These are phyloP conservation scores for Amorphotheca resinae DNA, from an alignment of 495 filamentous ascomycete genomes.

Conservation along the genomic window DNA sequence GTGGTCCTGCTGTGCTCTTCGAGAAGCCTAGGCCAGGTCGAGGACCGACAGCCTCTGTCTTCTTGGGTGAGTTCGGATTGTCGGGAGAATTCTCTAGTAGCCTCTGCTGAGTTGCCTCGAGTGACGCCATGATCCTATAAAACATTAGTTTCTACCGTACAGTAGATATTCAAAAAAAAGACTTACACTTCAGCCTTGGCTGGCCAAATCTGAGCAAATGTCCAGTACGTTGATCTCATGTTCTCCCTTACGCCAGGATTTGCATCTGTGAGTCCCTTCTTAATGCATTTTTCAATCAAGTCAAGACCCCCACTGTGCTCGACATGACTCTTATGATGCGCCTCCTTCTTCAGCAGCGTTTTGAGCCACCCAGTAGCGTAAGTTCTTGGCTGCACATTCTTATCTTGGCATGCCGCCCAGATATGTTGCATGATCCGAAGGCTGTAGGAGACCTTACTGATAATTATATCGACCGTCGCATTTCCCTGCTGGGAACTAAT, in stretches of 20 bases:
- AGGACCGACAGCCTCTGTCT: slow-evolving; percentile 32
- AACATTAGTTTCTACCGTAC: slow-evolving; percentile 21
- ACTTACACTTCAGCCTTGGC: slow-evolving; percentile 59
- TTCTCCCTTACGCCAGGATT: slow-evolving; percentile 78
- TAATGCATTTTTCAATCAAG: slow-evolving; percentile 73
- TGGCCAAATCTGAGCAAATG: slow-evolving; percentile 64
- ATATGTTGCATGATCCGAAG: slow-evolving; percentile 73
- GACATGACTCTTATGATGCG: slow-evolving; percentile 63
- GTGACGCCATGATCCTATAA: slow-evolving; percentile 52
- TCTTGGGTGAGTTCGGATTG: slow-evolving; percentile 59
- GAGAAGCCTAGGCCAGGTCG: slow-evolving; percentile 42
- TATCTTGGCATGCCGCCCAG: slow-evolving; percentile 68
- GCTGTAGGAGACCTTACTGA: slow-evolving; percentile 67
- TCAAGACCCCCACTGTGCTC: slow-evolving; percentile 77
- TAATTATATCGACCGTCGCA: slow-evolving; percentile 57
- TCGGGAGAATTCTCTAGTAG: slow-evolving; percentile 65
- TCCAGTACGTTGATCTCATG: slow-evolving; percentile 77
- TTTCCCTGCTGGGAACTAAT: slow-evolving; percentile 74
- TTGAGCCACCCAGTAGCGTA: slow-evolving; percentile 76
- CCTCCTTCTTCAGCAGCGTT: slow-evolving; percentile 65
- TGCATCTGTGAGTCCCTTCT: slow-evolving; percentile 71
- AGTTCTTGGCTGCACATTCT: slow-evolving; percentile 72
- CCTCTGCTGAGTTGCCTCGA: slow-evolving; percentile 63
- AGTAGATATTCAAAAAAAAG: neutral
- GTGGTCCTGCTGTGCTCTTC: slow-evolving; percentile 41